These are phyloP conservation scores for Trichoderma aggressivum DNA, from an alignment of 2,329 filamentous ascomycete genomes.

Conservation along the genomic window DNA sequence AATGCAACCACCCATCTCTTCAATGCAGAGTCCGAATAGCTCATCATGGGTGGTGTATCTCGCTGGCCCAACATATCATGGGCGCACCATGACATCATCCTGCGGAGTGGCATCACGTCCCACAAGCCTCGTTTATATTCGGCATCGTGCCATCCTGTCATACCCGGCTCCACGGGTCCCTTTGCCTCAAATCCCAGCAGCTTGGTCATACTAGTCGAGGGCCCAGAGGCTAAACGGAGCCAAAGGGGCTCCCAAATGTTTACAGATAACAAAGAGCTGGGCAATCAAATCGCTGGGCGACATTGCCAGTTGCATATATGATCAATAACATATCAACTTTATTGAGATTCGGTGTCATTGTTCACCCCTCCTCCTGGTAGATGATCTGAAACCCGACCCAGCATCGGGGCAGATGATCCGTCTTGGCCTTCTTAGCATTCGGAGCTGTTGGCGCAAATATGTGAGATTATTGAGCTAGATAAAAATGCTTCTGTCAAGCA, in stretches of 20 bases:
- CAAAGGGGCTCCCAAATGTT: neutral
- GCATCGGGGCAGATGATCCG: neutral
- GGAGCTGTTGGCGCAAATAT: neutral
- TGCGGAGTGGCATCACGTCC: neutral
- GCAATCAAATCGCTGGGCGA: neutral
- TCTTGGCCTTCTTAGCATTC: neutral
- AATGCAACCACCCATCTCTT: neutral
- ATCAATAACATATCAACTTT: neutral
- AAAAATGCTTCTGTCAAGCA: neutral
- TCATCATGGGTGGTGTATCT: neutral
- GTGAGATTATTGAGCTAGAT: neutral
- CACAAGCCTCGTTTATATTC: neutral
- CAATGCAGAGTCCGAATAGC: neutral
- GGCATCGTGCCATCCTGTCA: neutral
- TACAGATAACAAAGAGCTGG: neutral
- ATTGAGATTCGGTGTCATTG: neutral
- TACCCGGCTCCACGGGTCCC: neutral
- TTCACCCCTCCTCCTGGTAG: neutral
- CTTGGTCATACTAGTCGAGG: neutral
- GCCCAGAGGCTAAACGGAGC: neutral
- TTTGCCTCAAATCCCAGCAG: neutral
- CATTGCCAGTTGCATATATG: neutral
- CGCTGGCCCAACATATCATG: neutral
- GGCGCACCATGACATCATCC: neutral
- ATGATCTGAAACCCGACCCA: neutral